Conservation (phyloP, 2,329 filamentous ascomycete species). For the Aspergillus quadrilineatus region DNA sequence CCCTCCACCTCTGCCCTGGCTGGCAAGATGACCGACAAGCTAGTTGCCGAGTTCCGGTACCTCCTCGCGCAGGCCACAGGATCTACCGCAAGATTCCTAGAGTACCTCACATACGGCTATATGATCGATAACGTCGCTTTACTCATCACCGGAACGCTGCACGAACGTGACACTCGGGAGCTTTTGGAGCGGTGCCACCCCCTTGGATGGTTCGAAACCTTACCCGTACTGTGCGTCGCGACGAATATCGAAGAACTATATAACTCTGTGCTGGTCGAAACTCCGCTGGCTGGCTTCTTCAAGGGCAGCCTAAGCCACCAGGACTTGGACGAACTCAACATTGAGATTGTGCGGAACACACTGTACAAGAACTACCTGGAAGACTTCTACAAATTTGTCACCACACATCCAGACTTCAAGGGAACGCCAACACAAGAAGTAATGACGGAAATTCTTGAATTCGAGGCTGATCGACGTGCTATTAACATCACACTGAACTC, state of each 20-base stretch:
- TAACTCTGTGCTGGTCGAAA: slow-evolving; percentile 96
- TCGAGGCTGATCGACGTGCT: slow-evolving; percentile 91
- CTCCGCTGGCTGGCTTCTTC: slow-evolving; percentile 92
- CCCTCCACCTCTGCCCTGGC: slow-evolving; percentile 94
- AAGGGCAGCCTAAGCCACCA: slow-evolving; percentile 95
- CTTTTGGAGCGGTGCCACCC: slow-evolving; percentile 94
- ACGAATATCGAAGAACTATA: slow-evolving; percentile 99
- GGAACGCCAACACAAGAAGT: slow-evolving; percentile 89
- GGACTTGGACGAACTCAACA: slow-evolving; percentile 97
- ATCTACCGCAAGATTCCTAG: slow-evolving; percentile 90
- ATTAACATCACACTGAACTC: slow-evolving; percentile 99
- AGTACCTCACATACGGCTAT: slow-evolving; percentile 97
- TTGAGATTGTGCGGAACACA: slow-evolving; percentile 97
- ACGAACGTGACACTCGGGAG: slow-evolving; percentile 95
- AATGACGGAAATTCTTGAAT: slow-evolving; percentile 94
- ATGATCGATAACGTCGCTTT: slow-evolving; percentile 99
- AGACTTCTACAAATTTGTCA: slow-evolving; percentile 94
- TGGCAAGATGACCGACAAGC: slow-evolving; percentile 94
- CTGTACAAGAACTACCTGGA: slow-evolving; percentile 99
- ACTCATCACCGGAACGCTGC: slow-evolving; percentile 93
- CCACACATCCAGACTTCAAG: slow-evolving; percentile 78
- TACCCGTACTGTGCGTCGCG: slow-evolving; percentile 95
- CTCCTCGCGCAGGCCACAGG: slow-evolving; percentile 91
- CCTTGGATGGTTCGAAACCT: slow-evolving; percentile 97
- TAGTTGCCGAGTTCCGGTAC: slow-evolving; percentile 96